These are phyloP conservation scores for Malus sylvestris DNA, from an alignment of 306 rosid genomes.

Conservation along the genomic window DNA sequence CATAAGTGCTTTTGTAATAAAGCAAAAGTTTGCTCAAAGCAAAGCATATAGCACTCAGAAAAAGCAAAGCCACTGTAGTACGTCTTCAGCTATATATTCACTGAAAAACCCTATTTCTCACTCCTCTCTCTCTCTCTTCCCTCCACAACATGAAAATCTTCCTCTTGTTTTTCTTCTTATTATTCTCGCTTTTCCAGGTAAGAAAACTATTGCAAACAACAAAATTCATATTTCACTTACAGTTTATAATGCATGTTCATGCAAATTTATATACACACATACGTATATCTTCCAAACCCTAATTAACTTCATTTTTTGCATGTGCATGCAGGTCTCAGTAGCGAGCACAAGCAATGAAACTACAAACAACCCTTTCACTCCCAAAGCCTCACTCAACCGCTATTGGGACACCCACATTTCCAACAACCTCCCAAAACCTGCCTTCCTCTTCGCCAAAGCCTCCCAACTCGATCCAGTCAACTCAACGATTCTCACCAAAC, in stretches of 20 bases:
- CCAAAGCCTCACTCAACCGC: slow-evolving; percentile 62
- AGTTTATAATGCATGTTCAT: background rate
- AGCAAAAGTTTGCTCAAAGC: slow-evolving; percentile 6
- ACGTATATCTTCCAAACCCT: no score
- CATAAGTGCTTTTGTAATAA: background rate
- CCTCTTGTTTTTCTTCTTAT: slow-evolving; percentile 30
- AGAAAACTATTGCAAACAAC: slow-evolving; percentile 1
- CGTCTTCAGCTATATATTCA: background rate
- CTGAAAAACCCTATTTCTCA: background rate
- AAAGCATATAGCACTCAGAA: background rate
- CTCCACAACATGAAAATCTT: slow-evolving; percentile 26
- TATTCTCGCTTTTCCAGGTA: slow-evolving; percentile 51
- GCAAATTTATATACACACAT: background rate
- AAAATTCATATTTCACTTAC: background rate
- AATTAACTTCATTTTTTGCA: no score
- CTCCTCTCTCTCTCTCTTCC: background rate
- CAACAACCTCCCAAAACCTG: slow-evolving; percentile 37
- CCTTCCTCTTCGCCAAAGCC: slow-evolving; percentile 60
- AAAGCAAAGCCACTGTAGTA: background rate
- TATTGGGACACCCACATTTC: slow-evolving; percentile 63
- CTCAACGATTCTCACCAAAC: slow-evolving; percentile 35
- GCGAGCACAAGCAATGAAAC: background rate
- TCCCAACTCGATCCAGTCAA: slow-evolving; percentile 56
- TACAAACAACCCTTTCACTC: slow-evolving; percentile 52
- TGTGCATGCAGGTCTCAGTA: slow-evolving; percentile 36